These are phyloP conservation scores for Protomyces lactucae-debilis DNA, from an alignment of 1,139 yeast genomes.

Conservation along the genomic window DNA sequence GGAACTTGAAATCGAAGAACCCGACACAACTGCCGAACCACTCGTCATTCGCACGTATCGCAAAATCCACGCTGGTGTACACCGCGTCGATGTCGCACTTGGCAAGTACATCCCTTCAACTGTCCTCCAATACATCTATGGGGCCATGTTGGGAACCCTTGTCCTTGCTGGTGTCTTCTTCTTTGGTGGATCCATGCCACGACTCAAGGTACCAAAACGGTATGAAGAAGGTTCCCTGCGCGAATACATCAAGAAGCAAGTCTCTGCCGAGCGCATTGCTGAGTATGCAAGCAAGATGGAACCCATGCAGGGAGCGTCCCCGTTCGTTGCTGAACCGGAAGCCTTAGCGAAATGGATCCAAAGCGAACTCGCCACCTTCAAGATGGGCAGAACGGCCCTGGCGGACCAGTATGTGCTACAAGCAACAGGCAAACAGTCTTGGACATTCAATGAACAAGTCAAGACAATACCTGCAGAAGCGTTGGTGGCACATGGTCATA, in stretches of 20 bases:
- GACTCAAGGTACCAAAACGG: conserved; percentile 2
- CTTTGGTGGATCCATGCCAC: conserved; percentile 22
- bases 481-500: conserved; percentile 35
- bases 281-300: conserved; percentile 1
- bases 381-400: conserved; percentile 18
- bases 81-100: conserved; percentile 11
- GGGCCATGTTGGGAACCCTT: conserved; percentile 10
- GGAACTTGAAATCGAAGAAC: conserved; percentile 13
- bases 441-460: neutral
- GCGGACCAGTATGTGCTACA: conserved; percentile 13
- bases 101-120: conserved; percentile 13
- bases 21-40: conserved; percentile 13
- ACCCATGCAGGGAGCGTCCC: neutral
- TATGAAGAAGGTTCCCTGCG: conserved; percentile 14
- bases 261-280: neutral
- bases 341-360: conserved; percentile 5
- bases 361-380: conserved; percentile 6
- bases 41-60: conserved; percentile 3
- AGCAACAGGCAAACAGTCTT: neutral
- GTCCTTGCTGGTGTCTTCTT: conserved; percentile 11
- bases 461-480: neutral
- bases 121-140: conserved; percentile 19
- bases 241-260: conserved; percentile 11
- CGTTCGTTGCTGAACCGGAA: conserved; percentile 1
- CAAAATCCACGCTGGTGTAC: conserved; percentile 1